Conservation (phyloP, 768 basidiomycete genomes). For the Lactifluus rugatus region DNA sequence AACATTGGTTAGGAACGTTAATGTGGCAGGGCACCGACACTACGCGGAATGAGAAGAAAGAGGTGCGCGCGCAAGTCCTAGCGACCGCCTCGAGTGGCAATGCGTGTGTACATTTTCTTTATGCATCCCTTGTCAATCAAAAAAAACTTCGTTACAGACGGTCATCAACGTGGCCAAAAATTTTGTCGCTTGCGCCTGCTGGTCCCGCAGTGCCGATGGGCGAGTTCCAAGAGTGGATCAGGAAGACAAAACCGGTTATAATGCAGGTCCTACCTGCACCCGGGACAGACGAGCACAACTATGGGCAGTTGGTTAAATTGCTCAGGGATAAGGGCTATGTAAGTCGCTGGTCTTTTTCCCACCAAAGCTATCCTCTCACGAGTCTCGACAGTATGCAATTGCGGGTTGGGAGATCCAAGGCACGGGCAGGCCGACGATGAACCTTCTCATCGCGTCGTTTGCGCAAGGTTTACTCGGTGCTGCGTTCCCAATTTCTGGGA, state of each 20-base stretch:
- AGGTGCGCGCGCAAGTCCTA: slow-evolving; percentile 15
- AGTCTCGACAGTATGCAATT: slow-evolving; percentile 13
- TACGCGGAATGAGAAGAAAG: slow-evolving; percentile 15
- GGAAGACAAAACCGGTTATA: slow-evolving; percentile 5
- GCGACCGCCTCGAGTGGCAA: slow-evolving; percentile 7
- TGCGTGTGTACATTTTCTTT: slow-evolving; percentile 2
- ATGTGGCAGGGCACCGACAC: slow-evolving; percentile 17
- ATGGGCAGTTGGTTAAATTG: slow-evolving; percentile 10
- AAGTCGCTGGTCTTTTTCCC: background rate
- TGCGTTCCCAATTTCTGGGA: slow-evolving; percentile 15
- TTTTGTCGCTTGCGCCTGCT: slow-evolving; percentile 9
- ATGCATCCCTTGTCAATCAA: too few relatives aligned
- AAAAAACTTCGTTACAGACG: background rate
- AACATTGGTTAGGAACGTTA: slow-evolving; percentile 14
- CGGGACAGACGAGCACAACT: slow-evolving; percentile 9
- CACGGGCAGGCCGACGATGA: background rate
- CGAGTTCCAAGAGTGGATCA: slow-evolving; percentile 19
- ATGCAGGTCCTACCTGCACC: slow-evolving; percentile 2
- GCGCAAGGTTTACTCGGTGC: slow-evolving; percentile 11
- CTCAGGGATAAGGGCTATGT: slow-evolving; percentile 14
- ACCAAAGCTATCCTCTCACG: background rate
- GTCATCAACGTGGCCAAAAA: slow-evolving; percentile 14
- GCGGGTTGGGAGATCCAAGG: slow-evolving; percentile 18
- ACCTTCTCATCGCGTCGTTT: slow-evolving; percentile 17
- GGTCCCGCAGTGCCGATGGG: slow-evolving; percentile 4